These are phyloP conservation scores for Ogataea trehalophila DNA, from an alignment of 805 yeast genomes.

Conservation along the genomic window DNA sequence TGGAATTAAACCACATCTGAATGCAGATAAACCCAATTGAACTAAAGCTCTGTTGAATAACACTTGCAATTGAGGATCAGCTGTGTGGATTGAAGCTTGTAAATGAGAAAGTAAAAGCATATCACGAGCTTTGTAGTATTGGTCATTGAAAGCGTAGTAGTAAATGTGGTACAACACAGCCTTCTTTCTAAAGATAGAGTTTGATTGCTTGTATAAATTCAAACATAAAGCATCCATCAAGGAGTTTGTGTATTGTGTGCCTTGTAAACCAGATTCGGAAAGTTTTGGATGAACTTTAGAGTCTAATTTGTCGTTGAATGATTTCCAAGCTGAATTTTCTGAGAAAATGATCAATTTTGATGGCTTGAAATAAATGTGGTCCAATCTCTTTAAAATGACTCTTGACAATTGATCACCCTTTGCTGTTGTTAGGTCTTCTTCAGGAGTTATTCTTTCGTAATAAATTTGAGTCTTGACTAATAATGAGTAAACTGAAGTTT, in stretches of 20 bases:
- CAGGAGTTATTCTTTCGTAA: slow-evolving; percentile 59
- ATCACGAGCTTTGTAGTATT: slow-evolving; percentile 81
- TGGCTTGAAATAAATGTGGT: slow-evolving; percentile 91
- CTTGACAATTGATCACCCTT: slow-evolving; percentile 63
- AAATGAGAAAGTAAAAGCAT: slow-evolving; percentile 82
- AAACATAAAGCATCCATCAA: slow-evolving; percentile 64
- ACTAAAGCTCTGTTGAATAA: slow-evolving; percentile 92
- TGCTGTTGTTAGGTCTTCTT: slow-evolving; percentile 35
- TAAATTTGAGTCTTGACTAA: slow-evolving; percentile 84
- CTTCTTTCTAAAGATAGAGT: slow-evolving; percentile 67
- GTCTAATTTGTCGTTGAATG: slow-evolving; percentile 33
- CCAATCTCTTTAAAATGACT: slow-evolving; percentile 76
- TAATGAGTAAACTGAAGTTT: slow-evolving; percentile 66
- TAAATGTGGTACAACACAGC: slow-evolving; percentile 84
- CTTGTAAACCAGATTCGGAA: slow-evolving; percentile 24
- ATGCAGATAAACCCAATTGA: slow-evolving; percentile 93
- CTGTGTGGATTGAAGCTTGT: slow-evolving; percentile 74
- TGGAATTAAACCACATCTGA: slow-evolving; percentile 78
- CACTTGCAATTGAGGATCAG: slow-evolving; percentile 85
- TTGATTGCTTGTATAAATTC: slow-evolving; percentile 61
- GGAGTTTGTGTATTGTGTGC: slow-evolving; percentile 39
- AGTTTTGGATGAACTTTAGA: slow-evolving; percentile 33
- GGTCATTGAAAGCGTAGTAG: slow-evolving; percentile 85
- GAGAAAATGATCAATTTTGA: slow-evolving; percentile 59
- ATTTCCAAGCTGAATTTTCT: slow-evolving; percentile 75